A percentile compares a stretch with the other conserved stretches of the same genome.
phyloP scores from a whole-genome alignment of 768 basidiomycete species.

The Postia placenta region DNA sequence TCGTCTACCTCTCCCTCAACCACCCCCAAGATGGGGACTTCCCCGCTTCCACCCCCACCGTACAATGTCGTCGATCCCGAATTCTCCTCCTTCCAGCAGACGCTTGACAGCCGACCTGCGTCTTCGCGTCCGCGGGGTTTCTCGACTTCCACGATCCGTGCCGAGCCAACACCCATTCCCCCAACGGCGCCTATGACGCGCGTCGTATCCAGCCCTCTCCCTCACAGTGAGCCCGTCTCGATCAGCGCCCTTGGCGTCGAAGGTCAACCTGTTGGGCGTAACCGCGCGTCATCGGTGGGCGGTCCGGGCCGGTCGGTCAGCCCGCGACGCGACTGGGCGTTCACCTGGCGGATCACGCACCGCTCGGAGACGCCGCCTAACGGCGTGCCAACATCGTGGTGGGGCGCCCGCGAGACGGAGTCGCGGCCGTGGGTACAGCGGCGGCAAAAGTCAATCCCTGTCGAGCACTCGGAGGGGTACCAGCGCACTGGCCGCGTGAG shows the following conservation, averaged over 20 bases:
- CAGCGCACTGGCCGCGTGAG: conserved; percentile 22
- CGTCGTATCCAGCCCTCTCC: conserved; percentile 12
- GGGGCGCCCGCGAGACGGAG: conserved; percentile 11
- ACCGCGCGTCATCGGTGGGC: conserved; percentile 9
- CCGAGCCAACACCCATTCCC: background rate
- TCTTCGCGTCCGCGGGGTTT: conserved; percentile 6
- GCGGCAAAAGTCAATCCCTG: conserved; percentile 19
- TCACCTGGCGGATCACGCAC: conserved; percentile 6
- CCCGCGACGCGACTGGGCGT: conserved; percentile 14
- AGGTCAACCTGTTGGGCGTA: conserved; percentile 7
- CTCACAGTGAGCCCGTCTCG: conserved; percentile 9
- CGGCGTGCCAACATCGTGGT: conserved; percentile 20
- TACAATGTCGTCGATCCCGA: background rate
- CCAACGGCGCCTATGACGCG: conserved; percentile 8
- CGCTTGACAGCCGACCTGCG: background rate
- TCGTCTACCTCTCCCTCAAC: background rate
- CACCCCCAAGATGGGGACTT: too few relatives aligned
- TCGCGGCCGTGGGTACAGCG: conserved; percentile 23
- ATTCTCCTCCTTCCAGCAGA: background rate
- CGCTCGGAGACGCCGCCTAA: conserved; percentile 13
- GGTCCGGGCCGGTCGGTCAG: conserved; percentile 9
- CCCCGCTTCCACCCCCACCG: background rate
- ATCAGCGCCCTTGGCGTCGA: conserved; percentile 3
- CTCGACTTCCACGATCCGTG: conserved; percentile 18
- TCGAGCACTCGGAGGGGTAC: conserved; percentile 24